Percentiles rank a stretch among this genome's conserved stretches.
phyloP scores from a whole-genome alignment of 768 basidiomycete genomes.

The Auriscalpium microsporum region DNA sequence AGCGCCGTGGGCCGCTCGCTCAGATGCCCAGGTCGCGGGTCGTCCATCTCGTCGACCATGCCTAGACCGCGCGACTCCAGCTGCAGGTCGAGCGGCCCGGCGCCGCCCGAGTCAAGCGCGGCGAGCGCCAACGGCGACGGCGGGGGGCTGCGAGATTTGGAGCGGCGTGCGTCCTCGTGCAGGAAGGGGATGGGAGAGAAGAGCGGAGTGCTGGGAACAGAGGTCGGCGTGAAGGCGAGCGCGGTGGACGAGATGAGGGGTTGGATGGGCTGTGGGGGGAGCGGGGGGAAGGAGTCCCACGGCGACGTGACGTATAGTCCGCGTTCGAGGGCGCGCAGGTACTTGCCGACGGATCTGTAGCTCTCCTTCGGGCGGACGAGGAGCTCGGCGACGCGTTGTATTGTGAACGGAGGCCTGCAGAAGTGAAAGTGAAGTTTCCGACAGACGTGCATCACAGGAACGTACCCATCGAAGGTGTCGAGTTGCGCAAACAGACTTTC shows the following conservation, averaged over 20 bases:
- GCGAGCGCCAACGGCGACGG: conserved; percentile 60
- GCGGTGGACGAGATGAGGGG: conserved; percentile 25
- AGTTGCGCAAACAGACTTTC: conserved; percentile 51
- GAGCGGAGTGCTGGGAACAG: conserved; percentile 66
- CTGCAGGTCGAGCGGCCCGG: conserved; percentile 22
- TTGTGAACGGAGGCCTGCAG: conserved; percentile 68
- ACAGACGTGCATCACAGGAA: conserved; percentile 8
- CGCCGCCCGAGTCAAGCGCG: conserved; percentile 25
- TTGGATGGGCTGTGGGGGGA: conserved; percentile 30
- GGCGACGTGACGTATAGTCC: conserved; percentile 78
- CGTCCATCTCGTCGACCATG: conserved; percentile 79
- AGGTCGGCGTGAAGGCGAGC: conserved; percentile 39
- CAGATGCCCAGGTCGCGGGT: conserved; percentile 77
- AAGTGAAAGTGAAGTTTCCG: neutral
- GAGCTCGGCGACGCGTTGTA: conserved; percentile 84
- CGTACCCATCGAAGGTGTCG: conserved; percentile 69
- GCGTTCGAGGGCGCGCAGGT: conserved; percentile 79
- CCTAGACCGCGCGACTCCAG: conserved; percentile 49
- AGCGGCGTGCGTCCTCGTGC: conserved; percentile 74
- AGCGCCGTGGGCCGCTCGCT: conserved; percentile 72
- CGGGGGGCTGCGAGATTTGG: conserved; percentile 71
- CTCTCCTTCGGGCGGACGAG: conserved; percentile 57
- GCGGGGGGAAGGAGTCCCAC: conserved; percentile 63
- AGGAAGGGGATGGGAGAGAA: conserved; percentile 87
- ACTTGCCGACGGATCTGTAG: conserved; percentile 78